Conservation (phyloP, 352 stramenopile genomes). For the Globisporangium parvum region DNA sequence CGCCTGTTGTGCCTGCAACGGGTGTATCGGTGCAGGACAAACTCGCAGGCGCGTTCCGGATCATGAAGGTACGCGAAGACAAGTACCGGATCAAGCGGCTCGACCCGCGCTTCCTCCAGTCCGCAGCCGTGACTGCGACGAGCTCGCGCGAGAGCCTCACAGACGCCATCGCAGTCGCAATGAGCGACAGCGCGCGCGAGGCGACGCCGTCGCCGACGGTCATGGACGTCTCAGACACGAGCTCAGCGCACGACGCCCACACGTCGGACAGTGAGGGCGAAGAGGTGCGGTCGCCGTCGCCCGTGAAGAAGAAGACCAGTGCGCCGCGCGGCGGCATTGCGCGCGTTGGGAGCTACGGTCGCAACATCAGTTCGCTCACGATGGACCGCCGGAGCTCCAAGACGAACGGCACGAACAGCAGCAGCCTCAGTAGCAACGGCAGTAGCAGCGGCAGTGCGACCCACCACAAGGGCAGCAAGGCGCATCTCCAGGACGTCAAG, state of each 20-base stretch:
- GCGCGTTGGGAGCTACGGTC: slow-evolving; percentile 32
- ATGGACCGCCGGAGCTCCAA: slow-evolving; percentile 45
- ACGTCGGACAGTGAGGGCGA: slow-evolving; percentile 21
- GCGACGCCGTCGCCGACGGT: slow-evolving; percentile 7
- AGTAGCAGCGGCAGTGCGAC: neutral
- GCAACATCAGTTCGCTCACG: slow-evolving; percentile 20
- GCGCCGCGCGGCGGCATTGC: slow-evolving; percentile 20
- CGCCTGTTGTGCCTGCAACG: slow-evolving; percentile 35
- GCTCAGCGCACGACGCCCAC: slow-evolving; percentile 14
- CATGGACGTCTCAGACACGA: slow-evolving; percentile 10
- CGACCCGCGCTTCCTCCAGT: slow-evolving; percentile 43
- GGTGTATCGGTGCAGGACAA: slow-evolving; percentile 63
- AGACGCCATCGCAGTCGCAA: slow-evolving; percentile 31
- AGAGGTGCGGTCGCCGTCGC: slow-evolving; percentile 37
- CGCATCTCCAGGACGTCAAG: slow-evolving; percentile 7
- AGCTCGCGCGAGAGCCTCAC: slow-evolving; percentile 21
- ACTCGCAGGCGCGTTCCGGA: slow-evolving; percentile 57
- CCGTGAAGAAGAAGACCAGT: slow-evolving; percentile 60
- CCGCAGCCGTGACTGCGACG: slow-evolving; percentile 12
- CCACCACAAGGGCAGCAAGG: slow-evolving; percentile 12
- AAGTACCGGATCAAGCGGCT: slow-evolving; percentile 63
- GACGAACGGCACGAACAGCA: slow-evolving; percentile 11
- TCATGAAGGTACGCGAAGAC: slow-evolving; percentile 48
- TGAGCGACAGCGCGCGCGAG: slow-evolving; percentile 16
- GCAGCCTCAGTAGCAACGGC: neutral